Conservation (phyloP, 1,139 yeast species). For the Candida sanyaensis region DNA sequence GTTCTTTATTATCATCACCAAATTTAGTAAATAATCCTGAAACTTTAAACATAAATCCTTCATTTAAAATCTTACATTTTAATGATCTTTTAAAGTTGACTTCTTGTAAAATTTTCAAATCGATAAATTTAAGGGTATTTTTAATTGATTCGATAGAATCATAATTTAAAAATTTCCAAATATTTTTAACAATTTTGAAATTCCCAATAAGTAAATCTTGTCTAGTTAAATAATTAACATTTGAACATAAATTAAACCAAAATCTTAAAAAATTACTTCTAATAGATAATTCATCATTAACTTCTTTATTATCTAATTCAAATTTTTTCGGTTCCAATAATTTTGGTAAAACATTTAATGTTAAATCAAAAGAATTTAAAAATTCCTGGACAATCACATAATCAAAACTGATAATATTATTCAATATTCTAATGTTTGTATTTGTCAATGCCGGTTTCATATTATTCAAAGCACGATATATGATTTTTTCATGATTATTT, state of each 20-base stretch:
- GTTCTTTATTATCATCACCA: conserved; percentile 17
- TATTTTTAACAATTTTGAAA: conserved; percentile 56
- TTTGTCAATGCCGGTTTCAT: conserved; percentile 60
- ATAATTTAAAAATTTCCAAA: conserved; percentile 67
- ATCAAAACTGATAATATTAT: conserved; percentile 50
- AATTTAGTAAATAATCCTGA: conserved; percentile 50
- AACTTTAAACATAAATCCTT: conserved; percentile 65
- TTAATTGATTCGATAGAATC: conserved; percentile 50
- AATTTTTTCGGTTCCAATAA: conserved; percentile 56
- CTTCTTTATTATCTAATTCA: conserved; percentile 33
- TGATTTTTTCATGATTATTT: conserved; percentile 53
- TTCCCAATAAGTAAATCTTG: conserved; percentile 63
- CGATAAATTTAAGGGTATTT: conserved; percentile 49
- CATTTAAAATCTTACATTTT: conserved; percentile 78
- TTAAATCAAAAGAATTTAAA: conserved; percentile 66
- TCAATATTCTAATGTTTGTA: conserved; percentile 59
- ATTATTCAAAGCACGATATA: conserved; percentile 69
- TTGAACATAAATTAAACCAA: conserved; percentile 54
- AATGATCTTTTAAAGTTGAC: conserved; percentile 62
- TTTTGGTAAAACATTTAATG: conserved; percentile 61
- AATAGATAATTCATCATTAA: conserved; percentile 39
- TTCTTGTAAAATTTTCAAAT: conserved; percentile 57
- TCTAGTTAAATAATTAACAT: conserved; percentile 54
- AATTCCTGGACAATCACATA: conserved; percentile 59
- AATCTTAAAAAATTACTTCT: conserved; percentile 62